phyloP scores from a whole-genome alignment of 2,329 filamentous ascomycete genomes.

The Zelopaecilomyces penicillatus region DNA sequence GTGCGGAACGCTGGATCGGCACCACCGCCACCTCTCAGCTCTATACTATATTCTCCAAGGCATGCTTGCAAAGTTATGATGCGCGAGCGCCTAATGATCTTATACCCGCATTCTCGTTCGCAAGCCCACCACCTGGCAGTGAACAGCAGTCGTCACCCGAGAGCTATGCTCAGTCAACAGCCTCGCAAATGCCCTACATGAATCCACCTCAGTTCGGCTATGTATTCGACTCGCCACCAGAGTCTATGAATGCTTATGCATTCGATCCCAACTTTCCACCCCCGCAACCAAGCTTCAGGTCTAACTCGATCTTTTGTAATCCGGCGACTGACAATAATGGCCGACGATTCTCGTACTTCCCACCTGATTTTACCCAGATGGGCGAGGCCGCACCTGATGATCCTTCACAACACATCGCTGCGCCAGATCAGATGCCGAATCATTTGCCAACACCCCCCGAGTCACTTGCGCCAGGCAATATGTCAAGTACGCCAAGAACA shows the following conservation, averaged over 20 bases:
- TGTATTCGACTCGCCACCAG: conserved; percentile 48
- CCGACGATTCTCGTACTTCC: conserved; percentile 55
- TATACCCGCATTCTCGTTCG: conserved; percentile 21
- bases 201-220: conserved; percentile 49
- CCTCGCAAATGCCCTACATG: conserved; percentile 30
- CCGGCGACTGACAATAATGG: conserved; percentile 47
- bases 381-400: conserved; percentile 27
- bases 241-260: conserved; percentile 40
- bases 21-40: conserved; percentile 76
- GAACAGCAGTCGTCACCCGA: conserved; percentile 26
- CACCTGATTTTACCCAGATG: conserved; percentile 41
- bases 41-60: conserved; percentile 76
- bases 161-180: conserved; percentile 16
- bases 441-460: conserved; percentile 38
- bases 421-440: conserved; percentile 23
- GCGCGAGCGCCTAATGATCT: conserved; percentile 29
- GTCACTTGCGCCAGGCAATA: conserved; percentile 24
- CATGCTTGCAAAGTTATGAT: conserved; percentile 83
- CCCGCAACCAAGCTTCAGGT: conserved; percentile 50
- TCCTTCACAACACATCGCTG: conserved; percentile 22
- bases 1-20: conserved; percentile 85
- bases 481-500: conserved; percentile 22
- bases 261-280: conserved; percentile 35
- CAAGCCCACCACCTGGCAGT: conserved; percentile 24
- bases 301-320: conserved; percentile 58